Evolutionary conservation across 2,329 filamentous ascomycete species (phyloP).

Genomic region (Pseudogymnoascus sp.): DNA sequence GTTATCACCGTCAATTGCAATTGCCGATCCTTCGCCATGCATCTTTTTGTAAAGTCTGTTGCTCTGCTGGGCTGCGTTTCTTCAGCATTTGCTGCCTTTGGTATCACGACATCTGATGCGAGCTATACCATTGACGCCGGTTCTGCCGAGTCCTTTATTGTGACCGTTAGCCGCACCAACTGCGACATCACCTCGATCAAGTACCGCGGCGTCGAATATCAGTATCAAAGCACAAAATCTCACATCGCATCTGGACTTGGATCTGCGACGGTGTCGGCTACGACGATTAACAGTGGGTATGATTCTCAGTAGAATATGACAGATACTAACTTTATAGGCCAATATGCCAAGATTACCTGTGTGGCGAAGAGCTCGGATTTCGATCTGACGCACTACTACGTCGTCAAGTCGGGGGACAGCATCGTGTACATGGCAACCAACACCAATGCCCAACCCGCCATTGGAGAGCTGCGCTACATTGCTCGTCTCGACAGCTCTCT

Average conservation of each 20-base stretch:
- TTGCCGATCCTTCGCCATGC: background rate
- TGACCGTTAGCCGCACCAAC: conserved; percentile 44
- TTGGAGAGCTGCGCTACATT: conserved; percentile 59
- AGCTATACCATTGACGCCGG: conserved; percentile 43
- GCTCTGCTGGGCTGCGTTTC: conserved; percentile 6
- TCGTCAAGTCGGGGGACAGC: conserved; percentile 51
- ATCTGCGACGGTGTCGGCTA: conserved; percentile 44
- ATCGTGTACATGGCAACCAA: conserved; percentile 56
- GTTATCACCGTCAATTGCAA: background rate
- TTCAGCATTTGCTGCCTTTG: conserved; percentile 34
- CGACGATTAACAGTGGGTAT: conserved; percentile 9
- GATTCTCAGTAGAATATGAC: background rate
- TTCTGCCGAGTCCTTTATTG: conserved; percentile 41
- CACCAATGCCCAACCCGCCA: conserved; percentile 47
- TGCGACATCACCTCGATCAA: conserved; percentile 59
- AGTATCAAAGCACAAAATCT: conserved; percentile 44
- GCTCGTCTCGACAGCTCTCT: conserved; percentile 47
- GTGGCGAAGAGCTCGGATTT: conserved; percentile 38
- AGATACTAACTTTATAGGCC: conserved; percentile 21
- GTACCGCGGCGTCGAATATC: conserved; percentile 51
- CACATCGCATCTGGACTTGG: conserved; percentile 54
- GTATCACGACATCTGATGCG: conserved; percentile 33
- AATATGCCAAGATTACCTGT: conserved; percentile 54
- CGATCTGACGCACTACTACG: conserved; percentile 54
- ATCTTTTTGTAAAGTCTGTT: background rate